Evolutionary conservation across 1,139 yeast genomes (phyloP), one percentile per base, ranked within the genome.

Genomic region (Candida anutae): DNA sequence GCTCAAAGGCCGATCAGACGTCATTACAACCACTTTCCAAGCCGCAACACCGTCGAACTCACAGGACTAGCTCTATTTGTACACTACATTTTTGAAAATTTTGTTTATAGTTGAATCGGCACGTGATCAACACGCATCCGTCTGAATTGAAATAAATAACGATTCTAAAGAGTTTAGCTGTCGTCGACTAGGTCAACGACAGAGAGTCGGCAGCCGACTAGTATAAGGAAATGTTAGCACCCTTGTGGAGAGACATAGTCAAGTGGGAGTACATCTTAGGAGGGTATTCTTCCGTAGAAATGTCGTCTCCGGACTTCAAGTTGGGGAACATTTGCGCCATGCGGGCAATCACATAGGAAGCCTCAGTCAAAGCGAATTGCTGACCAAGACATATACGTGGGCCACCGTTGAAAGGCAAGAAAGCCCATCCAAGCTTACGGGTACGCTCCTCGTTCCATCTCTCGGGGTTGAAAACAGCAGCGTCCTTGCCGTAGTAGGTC

Each of bases 301-400:
- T 17, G 10, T 17, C 19, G 10, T 8, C 19, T 17, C 10, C 10
- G 19, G 19, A 17, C 9, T 10, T 17, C 19, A 17, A 17, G 27
- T 33, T 32, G 8, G 40, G 37, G 35, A 48, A 48, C 27, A 37
- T 27, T 30, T 48, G 53, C 13, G 30, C 45, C 28, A 72, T 43
- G 31, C 77, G 50, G 11, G 55, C 58, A 22, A 64, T 39, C 6
- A 64, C 60, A 35, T 69, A 71, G 4, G 69, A 55, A 4, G 74
- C 71, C 46, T 73, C 79, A 12, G 76, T 69, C 33, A 72, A 58
- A 1, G 77, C 77, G 48, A 67, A 69, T 44, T 70, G 77, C 47
- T 72, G 77, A 12, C 78, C 79, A 28, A 72, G 52, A 40, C 79
- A 73, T 31, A 72, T 71, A 32, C 79, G 54, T 17, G 79, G 78